phyloP scores from a whole-genome alignment of 2,329 filamentous ascomycete species.

The Xylariales sp. region DNA sequence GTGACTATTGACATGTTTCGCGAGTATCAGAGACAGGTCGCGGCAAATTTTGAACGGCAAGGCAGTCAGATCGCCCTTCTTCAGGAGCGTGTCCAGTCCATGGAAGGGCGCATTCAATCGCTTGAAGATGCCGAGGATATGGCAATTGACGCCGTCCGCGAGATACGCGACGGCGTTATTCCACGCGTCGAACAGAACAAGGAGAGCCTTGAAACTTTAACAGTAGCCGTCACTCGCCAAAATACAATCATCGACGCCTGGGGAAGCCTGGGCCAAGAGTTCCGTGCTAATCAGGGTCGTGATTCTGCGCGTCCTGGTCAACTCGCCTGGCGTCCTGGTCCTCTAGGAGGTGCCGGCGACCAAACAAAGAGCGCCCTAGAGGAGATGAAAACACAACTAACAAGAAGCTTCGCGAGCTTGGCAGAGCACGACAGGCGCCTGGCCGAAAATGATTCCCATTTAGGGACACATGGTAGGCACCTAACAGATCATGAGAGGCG shows the following conservation, averaged over 20 bases:
- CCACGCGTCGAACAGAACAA: conserved; percentile 34
- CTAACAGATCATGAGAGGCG: conserved; percentile 30
- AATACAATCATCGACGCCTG: conserved; percentile 29
- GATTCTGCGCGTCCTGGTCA: conserved; percentile 31
- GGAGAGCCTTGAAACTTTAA: conserved; percentile 27
- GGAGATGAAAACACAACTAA: conserved; percentile 37
- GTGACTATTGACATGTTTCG: conserved; percentile 41
- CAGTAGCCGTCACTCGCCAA: conserved; percentile 27
- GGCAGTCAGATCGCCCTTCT: conserved; percentile 25
- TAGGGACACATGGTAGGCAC: conserved; percentile 24
- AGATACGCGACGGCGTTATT: conserved; percentile 36
- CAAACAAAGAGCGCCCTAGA: conserved; percentile 34
- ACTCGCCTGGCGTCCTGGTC: conserved; percentile 37
- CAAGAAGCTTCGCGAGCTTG: conserved; percentile 34
- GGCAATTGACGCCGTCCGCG: conserved; percentile 39
- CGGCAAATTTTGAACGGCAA: conserved; percentile 32
- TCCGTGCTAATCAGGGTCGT: conserved; percentile 35
- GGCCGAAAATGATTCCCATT: conserved; percentile 27
- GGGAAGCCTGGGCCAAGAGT: conserved; percentile 32
- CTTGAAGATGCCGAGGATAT: conserved; percentile 39
- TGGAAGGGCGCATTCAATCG: conserved; percentile 36
- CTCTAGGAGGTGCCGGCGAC: conserved; percentile 29
- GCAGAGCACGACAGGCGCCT: conserved; percentile 33
- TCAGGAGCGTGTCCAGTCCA: conserved; percentile 30
- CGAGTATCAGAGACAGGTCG: conserved; percentile 36